phyloP scores from a whole-genome alignment of 139 green algal species.

The Dunaliella sp. region DNA sequence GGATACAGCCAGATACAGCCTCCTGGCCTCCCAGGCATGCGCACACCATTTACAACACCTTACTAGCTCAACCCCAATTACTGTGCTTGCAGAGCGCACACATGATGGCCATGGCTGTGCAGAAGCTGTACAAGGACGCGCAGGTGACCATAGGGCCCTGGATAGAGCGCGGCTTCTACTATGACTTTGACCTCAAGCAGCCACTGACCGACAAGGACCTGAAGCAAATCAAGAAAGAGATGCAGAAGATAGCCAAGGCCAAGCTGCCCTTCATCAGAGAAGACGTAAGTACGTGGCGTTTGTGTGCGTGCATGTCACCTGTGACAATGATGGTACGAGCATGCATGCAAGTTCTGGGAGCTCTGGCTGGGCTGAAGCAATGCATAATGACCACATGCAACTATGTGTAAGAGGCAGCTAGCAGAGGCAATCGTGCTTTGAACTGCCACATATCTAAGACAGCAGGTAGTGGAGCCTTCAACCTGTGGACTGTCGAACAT shows the following conservation, averaged over 20 bases:
- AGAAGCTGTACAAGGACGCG: constrained; percentile 84
- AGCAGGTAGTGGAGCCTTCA: too few species aligned
- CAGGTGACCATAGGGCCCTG: constrained; percentile 94
- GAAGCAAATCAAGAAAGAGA: constrained; percentile 94
- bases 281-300: constrained; percentile 66
- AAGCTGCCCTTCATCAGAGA: constrained; percentile 83
- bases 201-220: constrained; percentile 87
- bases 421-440: too few species aligned
- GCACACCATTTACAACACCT: background rate
- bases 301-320: too few species aligned
- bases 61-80: background rate
- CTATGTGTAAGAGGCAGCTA: too few species aligned
- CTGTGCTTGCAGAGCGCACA: constrained; percentile 77
- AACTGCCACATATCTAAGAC: too few species aligned
- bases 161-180: constrained; percentile 98
- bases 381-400: too few species aligned
- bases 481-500: too few species aligned
- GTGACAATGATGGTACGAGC: too few species aligned
- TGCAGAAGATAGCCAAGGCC: constrained; percentile 76
- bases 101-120: constrained; percentile 98
- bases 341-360: too few species aligned
- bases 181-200: constrained; percentile 91
- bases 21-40: too few species aligned
- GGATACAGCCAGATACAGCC: background rate
- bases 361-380: too few species aligned